Conservation (phyloP, 164 flowering plant species). For the Dillenia turbinata region DNA sequence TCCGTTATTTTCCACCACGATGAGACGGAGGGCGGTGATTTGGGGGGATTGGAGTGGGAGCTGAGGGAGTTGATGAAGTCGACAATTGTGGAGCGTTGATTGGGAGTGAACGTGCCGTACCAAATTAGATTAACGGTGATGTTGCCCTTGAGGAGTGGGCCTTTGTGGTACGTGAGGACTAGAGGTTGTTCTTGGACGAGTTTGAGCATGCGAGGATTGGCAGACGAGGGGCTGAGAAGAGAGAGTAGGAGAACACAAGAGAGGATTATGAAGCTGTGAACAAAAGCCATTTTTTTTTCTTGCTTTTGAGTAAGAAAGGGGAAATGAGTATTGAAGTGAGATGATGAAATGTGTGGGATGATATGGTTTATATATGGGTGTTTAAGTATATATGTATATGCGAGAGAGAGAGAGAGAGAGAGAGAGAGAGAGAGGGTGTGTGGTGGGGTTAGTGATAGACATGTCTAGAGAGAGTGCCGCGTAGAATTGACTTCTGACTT, state of each 20-base stretch:
- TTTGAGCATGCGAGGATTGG: conserved; percentile 24
- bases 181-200: conserved; percentile 43
- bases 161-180: conserved; percentile 61
- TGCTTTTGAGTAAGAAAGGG: neutral
- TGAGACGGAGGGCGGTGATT: conserved; percentile 9
- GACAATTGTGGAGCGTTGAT: conserved; percentile 23
- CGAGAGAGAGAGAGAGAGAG: neutral
- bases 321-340: neutral
- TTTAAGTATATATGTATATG: neutral
- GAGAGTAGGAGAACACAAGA: conserved; percentile 6
- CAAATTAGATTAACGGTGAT: conserved; percentile 53
- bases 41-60: conserved; percentile 2
- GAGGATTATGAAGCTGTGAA: neutral
- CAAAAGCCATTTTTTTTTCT: neutral
- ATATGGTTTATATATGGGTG: neutral
- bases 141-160: conserved; percentile 60
- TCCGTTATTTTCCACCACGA: conserved; percentile 17
- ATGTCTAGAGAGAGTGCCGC: neutral
- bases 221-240: conserved; percentile 6
- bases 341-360: neutral
- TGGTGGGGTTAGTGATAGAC: neutral
- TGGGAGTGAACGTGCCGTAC: conserved; percentile 52
- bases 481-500: neutral
- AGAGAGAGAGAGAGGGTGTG: too few species aligned
- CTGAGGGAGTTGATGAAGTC: conserved; percentile 19